Conservation (phyloP, 2,329 filamentous ascomycete species). For the Blumeria graminis region DNA sequence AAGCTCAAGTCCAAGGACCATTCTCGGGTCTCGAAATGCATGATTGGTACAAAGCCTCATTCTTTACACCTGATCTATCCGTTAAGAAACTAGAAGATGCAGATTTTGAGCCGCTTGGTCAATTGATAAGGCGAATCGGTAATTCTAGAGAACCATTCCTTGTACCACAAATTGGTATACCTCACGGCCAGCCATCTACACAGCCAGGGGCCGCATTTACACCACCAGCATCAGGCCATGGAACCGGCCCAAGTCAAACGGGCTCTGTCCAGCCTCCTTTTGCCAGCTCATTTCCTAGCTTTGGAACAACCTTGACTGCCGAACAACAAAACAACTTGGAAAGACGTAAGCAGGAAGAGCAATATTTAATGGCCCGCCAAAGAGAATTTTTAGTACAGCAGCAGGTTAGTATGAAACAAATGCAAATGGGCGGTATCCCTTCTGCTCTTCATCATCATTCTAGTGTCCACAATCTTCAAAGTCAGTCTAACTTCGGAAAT, state of each 20-base stretch:
- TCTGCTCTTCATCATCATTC: conserved; percentile 65
- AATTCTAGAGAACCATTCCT: conserved; percentile 95
- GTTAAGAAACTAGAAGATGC: conserved; percentile 87
- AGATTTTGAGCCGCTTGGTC: conserved; percentile 85
- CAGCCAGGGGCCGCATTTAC: conserved; percentile 16
- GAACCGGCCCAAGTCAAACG: conserved; percentile 21
- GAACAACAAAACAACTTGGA: conserved; percentile 97
- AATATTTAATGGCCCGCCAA: conserved; percentile 88
- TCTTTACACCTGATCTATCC: conserved; percentile 82
- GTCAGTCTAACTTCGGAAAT: conserved; percentile 87
- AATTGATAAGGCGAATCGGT: conserved; percentile 83
- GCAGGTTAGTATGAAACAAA: conserved; percentile 52
- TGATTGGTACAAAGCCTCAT: conserved; percentile 97
- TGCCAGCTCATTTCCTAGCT: conserved; percentile 81
- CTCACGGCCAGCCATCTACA: conserved; percentile 50
- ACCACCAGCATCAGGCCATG: conserved; percentile 16
- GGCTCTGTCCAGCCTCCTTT: conserved; percentile 65
- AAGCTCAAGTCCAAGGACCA: conserved; percentile 75
- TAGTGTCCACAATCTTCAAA: conserved; percentile 86
- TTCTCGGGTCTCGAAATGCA: conserved; percentile 98
- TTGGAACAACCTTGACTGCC: conserved; percentile 84
- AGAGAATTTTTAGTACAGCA: conserved; percentile 80
- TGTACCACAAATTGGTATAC: conserved; percentile 87
- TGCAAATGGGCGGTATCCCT: conserved; percentile 31
- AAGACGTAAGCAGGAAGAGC: conserved; percentile 89